Conservation (phyloP, 192 early-diverging fungal genomes). For the Backusella mclennaniae region DNA sequence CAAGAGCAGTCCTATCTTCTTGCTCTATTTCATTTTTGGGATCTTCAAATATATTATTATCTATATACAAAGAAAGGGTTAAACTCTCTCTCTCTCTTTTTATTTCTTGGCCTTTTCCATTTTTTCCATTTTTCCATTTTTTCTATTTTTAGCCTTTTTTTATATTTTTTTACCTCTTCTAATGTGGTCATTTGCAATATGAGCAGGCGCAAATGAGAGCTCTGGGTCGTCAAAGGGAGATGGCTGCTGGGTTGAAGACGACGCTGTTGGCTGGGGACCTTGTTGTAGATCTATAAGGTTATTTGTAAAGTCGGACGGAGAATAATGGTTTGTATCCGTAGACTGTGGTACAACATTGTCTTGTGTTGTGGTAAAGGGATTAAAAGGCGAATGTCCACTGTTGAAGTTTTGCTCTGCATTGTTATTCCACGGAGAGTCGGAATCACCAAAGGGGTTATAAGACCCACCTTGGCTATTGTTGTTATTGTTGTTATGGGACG, state of each 20-base stretch:
- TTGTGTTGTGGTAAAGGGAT: conserved; percentile 9
- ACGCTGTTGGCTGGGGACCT: conserved; percentile 10
- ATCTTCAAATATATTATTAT: conserved; percentile 4
- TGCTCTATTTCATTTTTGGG: background rate
- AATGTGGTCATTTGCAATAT: background rate
- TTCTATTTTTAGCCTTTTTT: background rate
- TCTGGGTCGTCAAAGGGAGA: background rate
- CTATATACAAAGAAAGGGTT: background rate
- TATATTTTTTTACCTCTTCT: background rate
- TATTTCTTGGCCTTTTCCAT: conserved; percentile 7
- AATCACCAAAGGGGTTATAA: conserved; percentile 14
- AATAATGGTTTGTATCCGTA: conserved; percentile 11
- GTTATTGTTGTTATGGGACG: conserved; percentile 21
- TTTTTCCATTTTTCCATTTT: background rate
- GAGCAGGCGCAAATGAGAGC: background rate
- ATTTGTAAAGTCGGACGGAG: conserved; percentile 4
- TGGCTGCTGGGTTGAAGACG: background rate
- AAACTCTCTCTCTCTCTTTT: background rate
- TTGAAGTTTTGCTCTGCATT: conserved; percentile 3
- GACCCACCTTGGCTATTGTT: background rate
- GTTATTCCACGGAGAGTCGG: background rate
- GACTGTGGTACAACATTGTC: background rate
- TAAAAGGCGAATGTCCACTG: conserved; percentile 5
- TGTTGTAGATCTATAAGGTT: conserved; percentile 15
- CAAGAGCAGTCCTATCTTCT: background rate